phyloP scores from a whole-genome alignment of 371 early-diverging fungal genomes.

The Mortierella sp. region DNA sequence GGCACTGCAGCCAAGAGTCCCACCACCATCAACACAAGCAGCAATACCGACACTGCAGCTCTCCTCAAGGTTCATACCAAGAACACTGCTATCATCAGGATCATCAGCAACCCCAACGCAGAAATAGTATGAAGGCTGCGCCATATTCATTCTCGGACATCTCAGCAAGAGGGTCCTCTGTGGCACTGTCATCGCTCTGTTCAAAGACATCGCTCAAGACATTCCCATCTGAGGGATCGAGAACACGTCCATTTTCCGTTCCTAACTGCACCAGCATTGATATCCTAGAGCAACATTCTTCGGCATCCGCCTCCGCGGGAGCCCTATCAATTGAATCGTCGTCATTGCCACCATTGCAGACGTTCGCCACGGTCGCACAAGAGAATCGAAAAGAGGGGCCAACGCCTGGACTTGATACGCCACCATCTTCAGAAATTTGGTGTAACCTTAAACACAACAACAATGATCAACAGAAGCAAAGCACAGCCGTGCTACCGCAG shows the following conservation, averaged over 20 bases:
- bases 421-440: conserved; percentile 7
- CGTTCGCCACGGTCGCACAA: too few relatives aligned
- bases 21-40: too few relatives aligned
- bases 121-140: too few relatives aligned
- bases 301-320: background rate
- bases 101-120: background rate
- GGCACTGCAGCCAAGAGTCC: background rate
- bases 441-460: conserved; percentile 5
- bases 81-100: background rate
- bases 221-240: background rate
- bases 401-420: conserved; percentile 1
- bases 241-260: conserved; percentile 2
- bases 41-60: too few relatives aligned
- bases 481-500: background rate
- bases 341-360: too few relatives aligned
- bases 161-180: background rate
- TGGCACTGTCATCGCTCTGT: background rate
- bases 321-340: too few relatives aligned
- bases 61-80: too few relatives aligned
- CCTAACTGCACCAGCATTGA: background rate
- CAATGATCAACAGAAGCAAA: conserved; percentile 7
- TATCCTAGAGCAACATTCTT: background rate
- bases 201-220: background rate
- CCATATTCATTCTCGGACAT: too few relatives aligned
- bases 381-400: too few relatives aligned